A percentile compares a stretch with the other conserved stretches of the same genome.
phyloP scores from a whole-genome alignment of 331 rosid species.

The Acacia pycnantha region DNA sequence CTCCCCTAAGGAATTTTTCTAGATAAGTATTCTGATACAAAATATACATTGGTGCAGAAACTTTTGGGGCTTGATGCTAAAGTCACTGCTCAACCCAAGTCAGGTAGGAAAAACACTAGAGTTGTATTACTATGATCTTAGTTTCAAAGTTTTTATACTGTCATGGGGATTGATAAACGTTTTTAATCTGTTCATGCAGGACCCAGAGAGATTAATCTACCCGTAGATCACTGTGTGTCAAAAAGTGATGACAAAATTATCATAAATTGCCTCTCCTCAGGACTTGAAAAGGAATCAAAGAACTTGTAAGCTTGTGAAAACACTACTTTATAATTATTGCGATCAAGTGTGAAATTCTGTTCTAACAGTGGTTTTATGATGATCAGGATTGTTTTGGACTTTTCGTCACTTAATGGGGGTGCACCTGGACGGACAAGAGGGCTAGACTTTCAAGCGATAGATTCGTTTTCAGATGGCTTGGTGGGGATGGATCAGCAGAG shows the following conservation, averaged over 20 bases:
- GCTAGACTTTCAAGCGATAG: conserved; percentile 46
- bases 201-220: conserved; percentile 51
- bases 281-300: conserved; percentile 48
- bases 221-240: conserved; percentile 49
- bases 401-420: conserved; percentile 75
- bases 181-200: conserved; percentile 35
- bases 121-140: background rate
- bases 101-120: conserved; percentile 43
- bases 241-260: conserved; percentile 58
- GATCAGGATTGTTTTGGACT: conserved; percentile 76
- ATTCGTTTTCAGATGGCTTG: conserved; percentile 49
- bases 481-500: conserved; percentile 38
- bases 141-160: background rate
- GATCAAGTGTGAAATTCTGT: background rate
- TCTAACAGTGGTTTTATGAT: conserved; percentile 5
- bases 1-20: background rate
- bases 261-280: conserved; percentile 49
- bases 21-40: conserved; percentile 17
- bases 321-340: background rate
- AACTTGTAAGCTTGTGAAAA: conserved; percentile 56
- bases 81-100: conserved; percentile 35
- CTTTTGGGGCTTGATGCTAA: conserved; percentile 68
- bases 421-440: conserved; percentile 98
- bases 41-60: conserved; percentile 45
- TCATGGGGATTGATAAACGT: conserved; percentile 15